Evolutionary conservation across 176 grass and related monocot species (phyloP), one percentile per base, ranked within the genome.

Genomic region (Juncus effusus): DNA sequence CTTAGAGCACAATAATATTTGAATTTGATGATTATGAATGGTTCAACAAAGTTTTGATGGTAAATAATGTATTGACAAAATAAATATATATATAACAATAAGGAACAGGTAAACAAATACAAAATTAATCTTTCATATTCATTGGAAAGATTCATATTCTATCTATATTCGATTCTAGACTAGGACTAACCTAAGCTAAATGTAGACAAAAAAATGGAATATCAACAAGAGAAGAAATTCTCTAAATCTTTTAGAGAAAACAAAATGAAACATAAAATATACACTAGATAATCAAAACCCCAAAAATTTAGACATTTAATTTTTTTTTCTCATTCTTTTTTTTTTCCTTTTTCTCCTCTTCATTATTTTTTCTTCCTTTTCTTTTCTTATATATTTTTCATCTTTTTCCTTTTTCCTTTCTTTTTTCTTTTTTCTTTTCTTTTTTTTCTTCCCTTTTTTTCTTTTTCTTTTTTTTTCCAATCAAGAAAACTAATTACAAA

Each of bases 401-500:
- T 38, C 15, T 63, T 3, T 7, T 40, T 8, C 3, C 7, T 7
- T 47, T 76, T 10, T 63, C 7, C n/a, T 38, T 36, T 38, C 12
- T 45, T 42, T 61, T 51, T 70, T 71, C 13, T 15, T 13, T 12
- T 51, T 7, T 64, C 56, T 64, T 12, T 7, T 13, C 36, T 7
- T 7, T 44, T 56, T 10, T 37, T 50, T 56, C 3, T 57, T 16
- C 16, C 19, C 4, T 76, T 76, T 36, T 12, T 2, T 38, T 36
- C 11, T 70, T 70, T 51, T 41, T 3, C 13, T 58, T 72, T 57
- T 58, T 72, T 4, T 42, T 51, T n/a, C 4, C 38, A 10, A 13
- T 49, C 40, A 62, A 63, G 38, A 12, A 59, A 59, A 72, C 56
- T 59, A 72, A 41, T 4, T 40, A 51, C 51, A 50, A 67, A 36